A percentile compares a stretch with the other conserved stretches of the same genome.
Evolutionary conservation across 345 rosid genomes (phyloP).

Genomic region (Trapa bicornis): DNA sequence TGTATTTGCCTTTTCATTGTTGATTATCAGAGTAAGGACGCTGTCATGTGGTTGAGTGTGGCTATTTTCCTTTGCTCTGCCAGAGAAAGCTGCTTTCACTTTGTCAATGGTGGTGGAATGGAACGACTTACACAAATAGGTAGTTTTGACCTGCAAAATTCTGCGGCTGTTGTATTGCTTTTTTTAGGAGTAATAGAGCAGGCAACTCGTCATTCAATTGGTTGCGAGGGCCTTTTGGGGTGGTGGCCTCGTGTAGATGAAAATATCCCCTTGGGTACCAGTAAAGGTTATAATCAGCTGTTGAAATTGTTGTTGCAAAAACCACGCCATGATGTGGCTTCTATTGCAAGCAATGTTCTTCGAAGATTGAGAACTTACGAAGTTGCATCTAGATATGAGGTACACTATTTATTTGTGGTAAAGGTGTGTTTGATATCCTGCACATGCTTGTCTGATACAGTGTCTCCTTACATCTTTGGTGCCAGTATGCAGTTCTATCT

Average conservation of each 20-base stretch:
- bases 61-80: no score
- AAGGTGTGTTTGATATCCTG: constrained; percentile 4
- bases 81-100: constrained; percentile 84
- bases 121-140: constrained; percentile 50
- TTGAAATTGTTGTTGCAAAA: constrained; percentile 67
- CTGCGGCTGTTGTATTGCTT: constrained; percentile 36
- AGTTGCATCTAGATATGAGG: constrained; percentile 91
- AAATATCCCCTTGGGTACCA: constrained; percentile 4
- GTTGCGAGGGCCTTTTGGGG: constrained; percentile 85
- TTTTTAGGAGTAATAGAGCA: constrained; percentile 31
- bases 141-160: constrained; percentile 32
- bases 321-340: constrained; percentile 77
- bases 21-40: constrained; percentile 49
- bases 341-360: constrained; percentile 65
- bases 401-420: constrained; percentile 16
- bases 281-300: constrained; percentile 69
- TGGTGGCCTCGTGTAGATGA: constrained; percentile 48
- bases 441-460: neutral
- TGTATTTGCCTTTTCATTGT: constrained; percentile 7
- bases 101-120: constrained; percentile 74
- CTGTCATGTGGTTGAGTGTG: constrained; percentile 51
- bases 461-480: constrained; percentile 15
- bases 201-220: constrained; percentile 81
- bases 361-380: constrained; percentile 81
- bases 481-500: constrained; percentile 66